These are phyloP conservation scores for Arthrobotrys conoides DNA, from an alignment of 2,329 filamentous ascomycete species.

Conservation along the genomic window DNA sequence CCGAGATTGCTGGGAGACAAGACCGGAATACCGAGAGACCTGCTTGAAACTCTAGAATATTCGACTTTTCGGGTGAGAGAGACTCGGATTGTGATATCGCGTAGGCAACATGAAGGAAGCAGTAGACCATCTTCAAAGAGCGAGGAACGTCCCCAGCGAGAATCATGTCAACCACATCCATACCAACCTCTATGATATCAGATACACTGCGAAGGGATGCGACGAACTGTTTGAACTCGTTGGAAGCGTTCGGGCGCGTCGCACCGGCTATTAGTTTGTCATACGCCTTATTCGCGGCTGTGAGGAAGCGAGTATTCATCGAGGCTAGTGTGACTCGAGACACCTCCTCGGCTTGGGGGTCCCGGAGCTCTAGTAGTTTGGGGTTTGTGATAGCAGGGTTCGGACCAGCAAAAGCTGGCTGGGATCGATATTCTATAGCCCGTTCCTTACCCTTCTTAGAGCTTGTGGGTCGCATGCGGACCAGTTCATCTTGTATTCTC, in stretches of 20 bases:
- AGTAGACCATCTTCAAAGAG: constrained; percentile 54
- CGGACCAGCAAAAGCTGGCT: neutral
- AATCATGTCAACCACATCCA: constrained; percentile 47
- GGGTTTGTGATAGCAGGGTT: constrained; percentile 27
- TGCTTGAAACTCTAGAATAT: constrained; percentile 51
- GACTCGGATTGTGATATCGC: constrained; percentile 58
- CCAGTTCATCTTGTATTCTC: constrained; percentile 29
- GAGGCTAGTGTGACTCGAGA: constrained; percentile 46
- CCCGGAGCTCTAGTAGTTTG: constrained; percentile 18
- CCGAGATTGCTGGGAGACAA: constrained; percentile 45
- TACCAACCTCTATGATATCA: constrained; percentile 51
- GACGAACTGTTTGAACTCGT: constrained; percentile 56
- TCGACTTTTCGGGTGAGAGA: constrained; percentile 40
- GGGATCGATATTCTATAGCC: constrained; percentile 34
- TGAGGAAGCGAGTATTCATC: constrained; percentile 49
- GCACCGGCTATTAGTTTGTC: constrained; percentile 48
- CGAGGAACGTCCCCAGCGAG: constrained; percentile 47
- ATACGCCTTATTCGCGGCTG: constrained; percentile 45
- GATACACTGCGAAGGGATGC: constrained; percentile 44
- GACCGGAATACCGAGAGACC: constrained; percentile 49
- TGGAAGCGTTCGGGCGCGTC: constrained; percentile 38
- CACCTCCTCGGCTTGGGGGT: constrained; percentile 28
- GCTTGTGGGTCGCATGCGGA: neutral
- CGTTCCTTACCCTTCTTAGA: constrained; percentile 54
- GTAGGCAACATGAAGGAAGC: constrained; percentile 59